Conservation (phyloP, 2,329 filamentous ascomycete genomes). For the Beauveria varroae region DNA sequence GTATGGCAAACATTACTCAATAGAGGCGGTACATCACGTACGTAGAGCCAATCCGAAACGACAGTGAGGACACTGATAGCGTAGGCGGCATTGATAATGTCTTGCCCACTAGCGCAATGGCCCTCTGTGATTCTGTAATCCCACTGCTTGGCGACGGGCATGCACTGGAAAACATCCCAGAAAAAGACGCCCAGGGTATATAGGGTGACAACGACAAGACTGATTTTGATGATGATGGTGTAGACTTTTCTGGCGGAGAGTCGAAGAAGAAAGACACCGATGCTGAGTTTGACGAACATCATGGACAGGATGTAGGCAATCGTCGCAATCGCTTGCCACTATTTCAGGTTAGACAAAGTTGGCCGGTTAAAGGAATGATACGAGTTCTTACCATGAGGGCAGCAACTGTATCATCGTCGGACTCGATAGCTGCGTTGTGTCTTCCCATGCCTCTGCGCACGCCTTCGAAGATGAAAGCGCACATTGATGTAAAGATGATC, state of each 20-base stretch:
- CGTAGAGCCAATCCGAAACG: conserved; percentile 47
- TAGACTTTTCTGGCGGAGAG: conserved; percentile 39
- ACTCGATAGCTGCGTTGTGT: conserved; percentile 37
- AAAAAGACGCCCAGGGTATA: conserved; percentile 43
- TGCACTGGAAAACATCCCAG: conserved; percentile 46
- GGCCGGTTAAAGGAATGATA: background rate
- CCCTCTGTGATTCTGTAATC: conserved; percentile 38
- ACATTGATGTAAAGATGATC: conserved; percentile 40
- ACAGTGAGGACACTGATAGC: conserved; percentile 45
- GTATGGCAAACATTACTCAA: background rate
- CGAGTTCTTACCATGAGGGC: conserved; percentile 36
- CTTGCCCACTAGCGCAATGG: conserved; percentile 34
- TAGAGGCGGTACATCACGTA: conserved; percentile 19
- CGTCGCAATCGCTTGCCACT: conserved; percentile 46
- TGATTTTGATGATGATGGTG: conserved; percentile 38
- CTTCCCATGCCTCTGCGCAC: conserved; percentile 36
- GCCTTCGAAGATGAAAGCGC: conserved; percentile 37
- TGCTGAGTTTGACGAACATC: conserved; percentile 51
- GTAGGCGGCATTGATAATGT: conserved; percentile 42
- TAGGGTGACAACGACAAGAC: conserved; percentile 37
- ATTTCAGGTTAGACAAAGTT: background rate
- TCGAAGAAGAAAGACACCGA: conserved; percentile 43
- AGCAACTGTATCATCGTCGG: conserved; percentile 31
- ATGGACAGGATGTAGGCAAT: conserved; percentile 44
- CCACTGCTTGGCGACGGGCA: conserved; percentile 44